Base-by-base conservation (phyloP, 2,329 filamentous ascomycete genomes). In the Neophaeococcomyces mojaviensis region DNA sequence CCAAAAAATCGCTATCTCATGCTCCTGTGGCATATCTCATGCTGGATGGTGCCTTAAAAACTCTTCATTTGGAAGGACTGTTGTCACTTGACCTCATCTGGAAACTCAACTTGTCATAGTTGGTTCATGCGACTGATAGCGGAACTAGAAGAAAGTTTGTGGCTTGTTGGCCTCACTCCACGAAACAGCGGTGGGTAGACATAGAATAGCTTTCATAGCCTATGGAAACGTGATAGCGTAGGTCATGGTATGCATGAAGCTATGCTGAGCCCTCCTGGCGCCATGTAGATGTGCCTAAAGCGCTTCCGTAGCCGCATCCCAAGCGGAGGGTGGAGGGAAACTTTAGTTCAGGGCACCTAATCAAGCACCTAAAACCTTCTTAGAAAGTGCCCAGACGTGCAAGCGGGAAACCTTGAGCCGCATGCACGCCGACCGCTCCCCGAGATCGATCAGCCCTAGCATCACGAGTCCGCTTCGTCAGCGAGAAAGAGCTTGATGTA, bases 371-470 rank as follows among this genome's bases (percentile, higher is more conserved):
- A 44, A 36, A 34, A 12, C n/a, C 15, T 41, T 19, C 13, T 15
- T 15, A 10, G 9, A 20, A 13, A 26, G 10, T 28, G 24, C 24
- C 24, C 16, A 4, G 15, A 20, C 8, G 13, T 12, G 15, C 10
- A 37, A 20, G 37, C 18, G 24, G 13, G 16, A 20, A 7, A 7
- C 13, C 37, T 9, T n/a, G 10, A 7, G 37, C 37, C 33, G 31
- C 9, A 36, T 44, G 41, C 41, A 37, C 19, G 19, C 18, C 28
- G 19, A 16, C 19, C 24, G 18, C 26, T 44, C 41, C 41, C 18
- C 41, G 41, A 44, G 41, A 44, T 30, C 32, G 41, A 36, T 36
- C 32, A 37, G 22, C 41, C n/a, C 16, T n/a, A 16, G 41, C 41
- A 44, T 33, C 15, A 24, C 39, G 32, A 28, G 28, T 20, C 24